A percentile compares a stretch with the other conserved stretches of the same genome.
Conservation (phyloP, 495 filamentous ascomycete genomes). For the Cercophora sp. region DNA sequence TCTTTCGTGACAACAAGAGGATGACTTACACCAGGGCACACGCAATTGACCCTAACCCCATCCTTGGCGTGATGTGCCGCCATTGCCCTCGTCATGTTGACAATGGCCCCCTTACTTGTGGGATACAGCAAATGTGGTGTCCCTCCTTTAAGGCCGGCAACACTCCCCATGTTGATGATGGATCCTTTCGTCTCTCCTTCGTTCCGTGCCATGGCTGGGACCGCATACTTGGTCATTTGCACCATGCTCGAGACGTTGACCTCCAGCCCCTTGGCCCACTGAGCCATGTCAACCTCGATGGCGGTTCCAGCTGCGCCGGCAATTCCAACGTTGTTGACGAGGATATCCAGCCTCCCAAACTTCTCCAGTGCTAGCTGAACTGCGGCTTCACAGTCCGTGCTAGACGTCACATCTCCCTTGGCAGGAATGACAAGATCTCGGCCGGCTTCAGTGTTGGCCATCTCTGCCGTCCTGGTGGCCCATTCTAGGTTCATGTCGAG, state of each 20-base stretch:
- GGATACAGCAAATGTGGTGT: conserved; percentile 59
- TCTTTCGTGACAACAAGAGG: too few species aligned
- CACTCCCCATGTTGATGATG: conserved; percentile 51
- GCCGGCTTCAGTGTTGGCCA: too few species aligned
- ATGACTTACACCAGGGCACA: conserved; percentile 56
- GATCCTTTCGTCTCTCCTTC: conserved; percentile 21
- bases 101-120: conserved; percentile 56
- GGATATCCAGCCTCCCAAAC: conserved; percentile 52
- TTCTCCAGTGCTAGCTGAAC: conserved; percentile 35
- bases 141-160: conserved; percentile 54
- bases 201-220: conserved; percentile 49
- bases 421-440: conserved; percentile 34
- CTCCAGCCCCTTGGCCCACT: conserved; percentile 50
- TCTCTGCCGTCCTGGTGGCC: too few species aligned
- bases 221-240: conserved; percentile 51
- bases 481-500: conserved; percentile 43
- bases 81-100: conserved; percentile 58
- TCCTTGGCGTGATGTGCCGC: conserved; percentile 52
- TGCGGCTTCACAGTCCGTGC: conserved; percentile 42
- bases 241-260: conserved; percentile 60
- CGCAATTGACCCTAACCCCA: conserved; percentile 56
- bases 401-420: conserved; percentile 46
- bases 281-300: conserved; percentile 48
- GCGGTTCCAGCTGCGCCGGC: conserved; percentile 51
- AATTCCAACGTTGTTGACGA: conserved; percentile 57